These are phyloP conservation scores for Rhodotorula mucilaginosa DNA, from an alignment of 1,284 basidiomycete species.

Conservation along the genomic window DNA sequence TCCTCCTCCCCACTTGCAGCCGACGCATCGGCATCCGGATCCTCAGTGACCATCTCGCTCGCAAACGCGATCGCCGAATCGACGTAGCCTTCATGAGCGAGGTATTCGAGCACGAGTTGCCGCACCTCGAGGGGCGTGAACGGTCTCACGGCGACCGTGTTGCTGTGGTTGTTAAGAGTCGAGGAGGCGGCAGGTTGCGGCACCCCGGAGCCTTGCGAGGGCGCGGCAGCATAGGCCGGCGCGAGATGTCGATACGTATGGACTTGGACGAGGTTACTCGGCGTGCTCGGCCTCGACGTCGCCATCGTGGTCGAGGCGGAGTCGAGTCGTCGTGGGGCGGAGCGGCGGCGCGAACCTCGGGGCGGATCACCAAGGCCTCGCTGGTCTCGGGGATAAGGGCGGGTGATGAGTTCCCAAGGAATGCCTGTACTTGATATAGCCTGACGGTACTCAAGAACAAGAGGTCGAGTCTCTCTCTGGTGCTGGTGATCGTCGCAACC, in stretches of 20 bases:
- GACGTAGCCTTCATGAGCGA: conserved; percentile 69
- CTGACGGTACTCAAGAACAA: too few relatives aligned
- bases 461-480: too few relatives aligned
- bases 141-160: background rate
- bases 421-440: too few relatives aligned
- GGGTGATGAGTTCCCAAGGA: too few relatives aligned
- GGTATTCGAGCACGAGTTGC: conserved; percentile 73
- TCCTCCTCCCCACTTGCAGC: conserved; percentile 2
- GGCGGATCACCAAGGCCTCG: too few relatives aligned
- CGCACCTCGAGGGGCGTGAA: conserved; percentile 47
- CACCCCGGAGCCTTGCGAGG: background rate
- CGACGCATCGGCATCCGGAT: background rate
- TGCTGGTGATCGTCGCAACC: too few relatives aligned
- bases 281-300: background rate
- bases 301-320: background rate
- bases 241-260: conserved; percentile 25
- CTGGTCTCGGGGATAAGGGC: too few relatives aligned
- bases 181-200: background rate
- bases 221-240: conserved; percentile 5
- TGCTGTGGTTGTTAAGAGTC: background rate
- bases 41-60: conserved; percentile 55
- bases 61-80: conserved; percentile 69
- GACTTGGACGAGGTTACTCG: background rate
- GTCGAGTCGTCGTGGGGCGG: too few relatives aligned
- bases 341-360: too few relatives aligned